Conservation (phyloP, 2,329 filamentous ascomycete genomes). For the Pseudomassariella vexata region DNA sequence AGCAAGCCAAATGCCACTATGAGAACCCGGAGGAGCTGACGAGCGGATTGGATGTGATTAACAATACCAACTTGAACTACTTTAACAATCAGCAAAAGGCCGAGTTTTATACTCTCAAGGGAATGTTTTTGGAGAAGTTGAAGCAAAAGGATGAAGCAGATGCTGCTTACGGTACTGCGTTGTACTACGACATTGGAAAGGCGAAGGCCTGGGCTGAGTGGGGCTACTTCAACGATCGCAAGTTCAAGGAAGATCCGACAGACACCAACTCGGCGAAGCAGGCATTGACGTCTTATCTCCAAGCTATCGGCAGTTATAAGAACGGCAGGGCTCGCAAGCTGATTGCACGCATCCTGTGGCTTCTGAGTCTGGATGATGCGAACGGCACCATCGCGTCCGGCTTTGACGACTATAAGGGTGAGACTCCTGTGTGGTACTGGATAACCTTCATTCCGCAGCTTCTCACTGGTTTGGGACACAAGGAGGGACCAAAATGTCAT, state of each 20-base stretch:
- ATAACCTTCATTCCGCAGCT: constrained; percentile 98
- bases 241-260: constrained; percentile 84
- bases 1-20: constrained; percentile 98
- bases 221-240: constrained; percentile 95
- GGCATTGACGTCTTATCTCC: constrained; percentile 91
- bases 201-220: constrained; percentile 99
- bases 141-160: constrained; percentile 87
- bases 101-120: constrained; percentile 98
- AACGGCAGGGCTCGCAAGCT: constrained; percentile 93
- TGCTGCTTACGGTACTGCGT: constrained; percentile 85
- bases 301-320: constrained; percentile 94
- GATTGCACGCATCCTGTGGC: constrained; percentile 88
- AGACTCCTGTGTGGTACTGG: constrained; percentile 99
- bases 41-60: constrained; percentile 94
- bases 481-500: constrained; percentile 83
- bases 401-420: constrained; percentile 95
- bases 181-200: constrained; percentile 93
- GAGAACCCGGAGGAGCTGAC: constrained; percentile 90
- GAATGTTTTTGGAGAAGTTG: constrained; percentile 97
- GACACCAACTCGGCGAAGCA: constrained; percentile 82
- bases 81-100: constrained; percentile 95
- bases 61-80: constrained; percentile 98
- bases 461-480: constrained; percentile 82
- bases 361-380: constrained; percentile 86
- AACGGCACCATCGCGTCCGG: constrained; percentile 77